Percentiles rank a stretch among this genome's conserved stretches.
phyloP scores from a whole-genome alignment of 345 rosid genomes.

The Boechera stricta region DNA sequence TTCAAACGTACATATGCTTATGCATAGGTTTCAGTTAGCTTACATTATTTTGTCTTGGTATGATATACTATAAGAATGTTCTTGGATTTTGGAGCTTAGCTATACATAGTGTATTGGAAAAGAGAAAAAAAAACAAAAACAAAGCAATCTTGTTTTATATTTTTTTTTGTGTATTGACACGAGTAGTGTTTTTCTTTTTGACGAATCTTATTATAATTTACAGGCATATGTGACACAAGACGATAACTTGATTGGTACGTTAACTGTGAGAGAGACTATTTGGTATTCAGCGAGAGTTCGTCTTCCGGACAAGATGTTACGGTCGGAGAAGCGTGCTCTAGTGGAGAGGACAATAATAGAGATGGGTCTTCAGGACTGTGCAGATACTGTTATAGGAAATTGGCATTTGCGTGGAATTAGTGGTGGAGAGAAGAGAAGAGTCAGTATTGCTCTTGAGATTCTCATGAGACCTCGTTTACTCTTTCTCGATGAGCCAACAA shows the following conservation, averaged over 20 bases:
- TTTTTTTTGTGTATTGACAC: not conserved
- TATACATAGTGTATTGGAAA: slow-evolving; percentile 6
- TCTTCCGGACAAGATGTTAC: slow-evolving; percentile 85
- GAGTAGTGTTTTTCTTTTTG: not conserved
- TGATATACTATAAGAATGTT: slow-evolving; percentile 32
- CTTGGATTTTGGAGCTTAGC: slow-evolving; percentile 44
- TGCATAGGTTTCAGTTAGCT: slow-evolving; percentile 28
- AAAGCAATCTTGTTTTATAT: not conserved
- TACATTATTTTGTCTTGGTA: slow-evolving; percentile 24
- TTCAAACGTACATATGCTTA: slow-evolving; percentile 1
- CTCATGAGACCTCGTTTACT: slow-evolving; percentile 93
- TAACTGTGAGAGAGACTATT: slow-evolving; percentile 93
- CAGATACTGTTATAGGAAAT: slow-evolving; percentile 90
- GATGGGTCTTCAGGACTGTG: slow-evolving; percentile 98
- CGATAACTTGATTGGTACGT: slow-evolving; percentile 89
- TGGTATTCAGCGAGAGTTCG: slow-evolving; percentile 86
- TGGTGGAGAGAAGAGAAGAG: slow-evolving; percentile 92
- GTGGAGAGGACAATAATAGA: slow-evolving; percentile 87
- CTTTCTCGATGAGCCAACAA: slow-evolving; percentile 95
- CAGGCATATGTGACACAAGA: slow-evolving; percentile 99
- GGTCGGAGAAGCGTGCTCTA: slow-evolving; percentile 78
- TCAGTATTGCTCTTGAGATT: slow-evolving; percentile 95
- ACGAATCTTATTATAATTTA: not conserved
- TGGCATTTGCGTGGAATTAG: slow-evolving; percentile 97
- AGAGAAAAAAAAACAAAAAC: not conserved